Evolutionary conservation across 306 rosid species (phyloP).

Genomic region (Prosopis cineraria): DNA sequence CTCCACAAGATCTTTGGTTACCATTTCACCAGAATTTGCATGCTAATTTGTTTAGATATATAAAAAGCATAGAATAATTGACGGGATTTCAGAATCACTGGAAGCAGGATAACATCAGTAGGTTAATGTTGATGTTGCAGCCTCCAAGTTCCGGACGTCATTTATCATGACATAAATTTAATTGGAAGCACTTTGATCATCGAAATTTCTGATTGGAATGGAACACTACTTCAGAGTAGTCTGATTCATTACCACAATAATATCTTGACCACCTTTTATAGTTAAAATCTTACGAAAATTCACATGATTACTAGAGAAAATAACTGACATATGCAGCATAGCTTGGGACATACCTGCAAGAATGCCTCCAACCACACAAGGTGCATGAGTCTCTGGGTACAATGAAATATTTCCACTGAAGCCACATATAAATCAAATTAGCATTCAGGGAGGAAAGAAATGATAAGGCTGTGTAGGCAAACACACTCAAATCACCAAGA

Average conservation of each 20-base stretch:
- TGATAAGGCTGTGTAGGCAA: slow-evolving; percentile 15
- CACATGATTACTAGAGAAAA: slow-evolving; percentile 23
- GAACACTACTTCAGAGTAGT: slow-evolving; percentile 3
- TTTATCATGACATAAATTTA: slow-evolving; percentile 25
- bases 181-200: slow-evolving; percentile 6
- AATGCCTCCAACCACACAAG: slow-evolving; percentile 83
- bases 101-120: slow-evolving; percentile 27
- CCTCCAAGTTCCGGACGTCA: slow-evolving; percentile 22
- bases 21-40: no score
- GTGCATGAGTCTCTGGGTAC: slow-evolving; percentile 57
- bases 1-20: no score
- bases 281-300: neutral
- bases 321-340: slow-evolving; percentile 35
- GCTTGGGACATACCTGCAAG: slow-evolving; percentile 80
- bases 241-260: slow-evolving; percentile 1
- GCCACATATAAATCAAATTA: slow-evolving; percentile 41
- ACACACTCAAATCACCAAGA: slow-evolving; percentile 3
- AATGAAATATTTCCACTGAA: slow-evolving; percentile 86
- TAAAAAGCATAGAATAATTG: neutral
- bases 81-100: slow-evolving; percentile 23
- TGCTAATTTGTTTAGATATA: no score
- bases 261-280: slow-evolving; percentile 14
- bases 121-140: slow-evolving; percentile 23
- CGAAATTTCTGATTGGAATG: slow-evolving; percentile 13
- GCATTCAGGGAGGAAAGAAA: slow-evolving; percentile 30